Base-by-base conservation (phyloP, 768 basidiomycete species). In the Tephrocybe sp. region DNA sequence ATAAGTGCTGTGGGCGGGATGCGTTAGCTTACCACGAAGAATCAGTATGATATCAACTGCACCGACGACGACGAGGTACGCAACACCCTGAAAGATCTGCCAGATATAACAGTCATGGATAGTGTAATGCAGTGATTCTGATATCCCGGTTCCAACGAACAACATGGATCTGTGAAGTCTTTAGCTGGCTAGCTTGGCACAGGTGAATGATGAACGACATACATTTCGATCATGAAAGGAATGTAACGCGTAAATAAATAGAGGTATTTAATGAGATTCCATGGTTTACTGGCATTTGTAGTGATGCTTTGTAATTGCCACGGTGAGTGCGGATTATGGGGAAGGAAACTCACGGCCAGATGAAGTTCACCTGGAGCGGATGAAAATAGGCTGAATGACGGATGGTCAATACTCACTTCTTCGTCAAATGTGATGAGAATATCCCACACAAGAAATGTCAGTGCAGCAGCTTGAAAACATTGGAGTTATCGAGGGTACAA, bases 41-140 rank as follows among this genome's bases (percentile, higher is more conserved):
- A 75, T 71, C 12, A 77, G 63, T 32, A 77, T 65, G 14, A 65
- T 66, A 54, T 77, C 74, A 10, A 73, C 70, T 10, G 57, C 59
- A 2, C 54, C 53, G 15, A 72, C 60, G 23, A 74, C 58, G 2
- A 56, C 38, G 7, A 65, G 51, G 12, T 68, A 60, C 8, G 68
- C 68, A 7, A 68, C 62, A 15, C 66, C 73, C 61, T 74, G 73
- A 47, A 69, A 75, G n/a, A 73, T 61, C 54, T 74, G 66, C 74
- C 73, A 77, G 46, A 74, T 69, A 58, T 66, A 77, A 56, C 75
- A 77, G 34, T 66, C 73, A 48, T 71, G 69, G 6, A 51, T 48
- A 2, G 73, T 69, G 53, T 74, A 75, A 34, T 67, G 62, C 32
- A 74, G 68, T 3, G 50, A 56, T 3, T 72, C 66, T 12, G 70